Conservation (phyloP, 2,329 filamentous ascomycete species). For the Colletotrichum sp. region DNA sequence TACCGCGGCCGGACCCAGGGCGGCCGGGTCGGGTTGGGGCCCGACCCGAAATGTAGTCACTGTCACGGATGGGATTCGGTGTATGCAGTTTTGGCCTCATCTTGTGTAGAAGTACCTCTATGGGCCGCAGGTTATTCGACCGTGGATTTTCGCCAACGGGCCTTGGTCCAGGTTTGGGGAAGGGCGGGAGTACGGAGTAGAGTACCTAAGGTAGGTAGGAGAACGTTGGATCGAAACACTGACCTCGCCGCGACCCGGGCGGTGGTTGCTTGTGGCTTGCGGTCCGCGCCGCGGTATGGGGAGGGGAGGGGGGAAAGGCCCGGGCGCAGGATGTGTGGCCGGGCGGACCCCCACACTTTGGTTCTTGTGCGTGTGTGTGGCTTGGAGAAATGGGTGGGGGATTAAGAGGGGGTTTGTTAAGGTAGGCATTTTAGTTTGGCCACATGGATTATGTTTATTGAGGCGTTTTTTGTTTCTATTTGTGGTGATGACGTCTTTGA, state of each 20-base stretch:
- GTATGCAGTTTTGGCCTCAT: neutral
- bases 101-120: too few species aligned
- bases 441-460: neutral
- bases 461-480: neutral
- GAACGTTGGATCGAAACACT: neutral
- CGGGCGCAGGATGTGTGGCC: neutral
- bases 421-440: neutral
- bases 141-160: neutral
- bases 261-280: neutral
- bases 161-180: neutral
- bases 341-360: neutral
- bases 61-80: neutral
- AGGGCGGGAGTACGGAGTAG: neutral
- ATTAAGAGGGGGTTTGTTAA: neutral
- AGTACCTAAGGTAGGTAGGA: neutral
- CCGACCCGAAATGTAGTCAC: neutral
- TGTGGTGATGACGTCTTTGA: neutral
- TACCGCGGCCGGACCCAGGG: neutral
- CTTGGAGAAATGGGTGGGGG: neutral
- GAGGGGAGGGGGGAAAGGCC: neutral
- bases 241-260: neutral
- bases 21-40: neutral
- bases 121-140: neutral
- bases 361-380: neutral
- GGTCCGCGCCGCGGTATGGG: neutral